Percentiles rank a stretch among this genome's conserved stretches.
These are phyloP conservation scores for Fraxinus albicans DNA, from an alignment of 305 asterid genomes.

Conservation along the genomic window DNA sequence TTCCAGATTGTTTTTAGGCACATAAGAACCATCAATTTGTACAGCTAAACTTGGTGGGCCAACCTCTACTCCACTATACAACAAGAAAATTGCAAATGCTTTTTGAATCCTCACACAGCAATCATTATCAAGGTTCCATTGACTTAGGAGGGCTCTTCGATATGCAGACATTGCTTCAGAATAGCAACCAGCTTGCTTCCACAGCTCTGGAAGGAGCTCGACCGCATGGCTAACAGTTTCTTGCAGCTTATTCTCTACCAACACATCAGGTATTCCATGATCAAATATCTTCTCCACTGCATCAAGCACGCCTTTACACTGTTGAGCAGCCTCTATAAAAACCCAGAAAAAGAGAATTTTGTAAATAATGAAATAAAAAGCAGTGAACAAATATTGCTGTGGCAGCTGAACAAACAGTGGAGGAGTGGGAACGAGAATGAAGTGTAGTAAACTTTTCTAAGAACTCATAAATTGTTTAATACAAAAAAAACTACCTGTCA, in stretches of 20 bases:
- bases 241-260: constrained; percentile 86
- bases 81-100: constrained; percentile 81
- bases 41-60: constrained; percentile 86
- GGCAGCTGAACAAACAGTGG: background rate
- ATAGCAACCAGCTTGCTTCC: constrained; percentile 72
- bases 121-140: constrained; percentile 89
- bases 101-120: constrained; percentile 94
- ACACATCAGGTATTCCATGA: constrained; percentile 72
- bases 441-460: background rate
- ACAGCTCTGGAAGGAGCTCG: constrained; percentile 92
- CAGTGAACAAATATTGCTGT: constrained; percentile 2
- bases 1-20: constrained; percentile 88
- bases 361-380: constrained; percentile 32
- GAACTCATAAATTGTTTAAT: constrained; percentile 11
- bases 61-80: constrained; percentile 83
- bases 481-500: constrained; percentile 47
- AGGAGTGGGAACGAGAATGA: background rate
- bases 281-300: constrained; percentile 89
- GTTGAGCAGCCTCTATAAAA: constrained; percentile 84
- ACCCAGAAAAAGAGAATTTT: constrained; percentile 33
- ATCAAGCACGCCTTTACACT: constrained; percentile 90
- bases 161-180: constrained; percentile 82
- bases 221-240: constrained; percentile 90
- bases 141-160: constrained; percentile 88
- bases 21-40: constrained; percentile 81